A percentile compares a stretch with the other conserved stretches of the same genome.
These are phyloP conservation scores for Naganishia albida DNA, from an alignment of 1,284 basidiomycete species.

Conservation along the genomic window DNA sequence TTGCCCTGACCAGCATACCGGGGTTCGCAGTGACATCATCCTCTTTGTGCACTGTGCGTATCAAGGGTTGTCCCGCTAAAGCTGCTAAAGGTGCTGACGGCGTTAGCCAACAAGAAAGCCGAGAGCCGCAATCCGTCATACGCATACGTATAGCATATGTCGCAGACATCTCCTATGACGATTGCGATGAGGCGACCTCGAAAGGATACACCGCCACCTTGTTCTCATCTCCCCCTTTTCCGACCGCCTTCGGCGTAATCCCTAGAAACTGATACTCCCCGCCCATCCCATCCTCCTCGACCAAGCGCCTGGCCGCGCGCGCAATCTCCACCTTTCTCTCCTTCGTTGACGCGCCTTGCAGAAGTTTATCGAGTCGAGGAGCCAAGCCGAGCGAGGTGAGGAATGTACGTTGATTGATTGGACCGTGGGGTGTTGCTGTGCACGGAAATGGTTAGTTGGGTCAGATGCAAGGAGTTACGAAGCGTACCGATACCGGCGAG, in stretches of 20 bases:
- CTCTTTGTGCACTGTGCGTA: too few relatives aligned
- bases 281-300: conserved; percentile 62
- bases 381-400: conserved; percentile 69
- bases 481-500: conserved; percentile 64
- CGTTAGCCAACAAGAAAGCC: too few relatives aligned
- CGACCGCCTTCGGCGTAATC: conserved; percentile 41
- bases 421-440: conserved; percentile 62
- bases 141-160: too few relatives aligned
- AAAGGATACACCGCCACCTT: conserved; percentile 30
- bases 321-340: conserved; percentile 57
- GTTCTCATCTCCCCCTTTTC: too few relatives aligned
- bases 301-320: conserved; percentile 57
- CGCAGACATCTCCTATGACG: too few relatives aligned
- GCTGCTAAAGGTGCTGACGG: too few relatives aligned
- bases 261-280: conserved; percentile 61
- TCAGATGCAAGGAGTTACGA: neutral
- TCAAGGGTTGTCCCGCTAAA: too few relatives aligned
- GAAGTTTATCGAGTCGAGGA: conserved; percentile 62
- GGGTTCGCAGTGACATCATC: too few relatives aligned
- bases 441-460: conserved; percentile 11
- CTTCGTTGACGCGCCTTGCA: conserved; percentile 57
- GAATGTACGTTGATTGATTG: conserved; percentile 70
- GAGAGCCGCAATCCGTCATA: too few relatives aligned
- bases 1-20: too few relatives aligned
- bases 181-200: neutral